Evolutionary conservation across 176 grass and related monocot genomes (phyloP), one percentile per base, ranked within the genome.

Genomic region (Oropetium thomaeum): DNA sequence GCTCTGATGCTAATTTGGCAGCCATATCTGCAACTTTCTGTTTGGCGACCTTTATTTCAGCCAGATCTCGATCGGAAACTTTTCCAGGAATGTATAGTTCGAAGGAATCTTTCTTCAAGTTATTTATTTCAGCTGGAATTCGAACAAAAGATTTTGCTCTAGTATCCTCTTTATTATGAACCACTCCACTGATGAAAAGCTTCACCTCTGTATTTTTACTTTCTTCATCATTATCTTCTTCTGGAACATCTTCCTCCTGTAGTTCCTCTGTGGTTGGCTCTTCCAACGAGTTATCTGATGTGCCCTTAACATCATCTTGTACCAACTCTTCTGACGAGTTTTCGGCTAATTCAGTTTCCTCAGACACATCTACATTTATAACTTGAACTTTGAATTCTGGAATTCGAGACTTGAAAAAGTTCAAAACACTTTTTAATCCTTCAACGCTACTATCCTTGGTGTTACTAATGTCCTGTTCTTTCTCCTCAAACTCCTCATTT

Each of bases 101-200:
- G 41, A 98, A 98, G 20, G 86, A 98, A 58, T 94, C 88, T 29
- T 89, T 98, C 31, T 88, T 86, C 41, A 98, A 71, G 59, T 73
- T 77, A 77, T 81, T 92, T 49, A 98, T 87, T 91, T 98, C 89
- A 63, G 95, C 95, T 33, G 95, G 90, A 64, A 94, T 82, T 44
- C 89, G 81, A 68, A 75, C 70, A 69, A 82, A 89, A 28, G 84
- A 84, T 78, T 93, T 89, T 67, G 64, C 73, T 73, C 83, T 81
- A 61, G 41, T 20, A 51, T 98, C 91, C 33, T 92, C 91, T 80
- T 89, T 94, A 65, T 94, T 94, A 58, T 98, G 91, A 85, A 98
- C 74, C 31, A 98, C 89, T 73, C 95, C 89, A 59, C 95, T 92
- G 31, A 98, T 79, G 69, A 87, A 98, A 77, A 98, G 82, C 70